These are phyloP conservation scores for Pyrenula massariospora DNA, from an alignment of 495 filamentous ascomycete species.

Conservation along the genomic window DNA sequence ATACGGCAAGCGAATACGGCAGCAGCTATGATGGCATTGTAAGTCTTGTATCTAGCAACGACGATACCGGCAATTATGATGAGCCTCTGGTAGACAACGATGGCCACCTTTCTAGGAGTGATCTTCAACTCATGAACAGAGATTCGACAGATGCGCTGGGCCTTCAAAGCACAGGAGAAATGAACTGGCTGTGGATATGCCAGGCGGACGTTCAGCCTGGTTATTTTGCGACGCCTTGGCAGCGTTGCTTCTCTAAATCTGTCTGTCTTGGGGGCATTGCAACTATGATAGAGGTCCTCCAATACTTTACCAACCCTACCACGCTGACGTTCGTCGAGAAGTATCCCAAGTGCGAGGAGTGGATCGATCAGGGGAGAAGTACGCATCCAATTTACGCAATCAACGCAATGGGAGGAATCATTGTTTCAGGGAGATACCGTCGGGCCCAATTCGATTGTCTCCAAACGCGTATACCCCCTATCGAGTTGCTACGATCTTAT, in stretches of 20 bases:
- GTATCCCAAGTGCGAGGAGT: not conserved
- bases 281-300: not conserved
- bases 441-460: not conserved
- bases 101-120: not conserved
- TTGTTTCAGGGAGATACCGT: constrained; percentile 1
- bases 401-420: constrained; percentile 2
- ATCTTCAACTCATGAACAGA: not conserved
- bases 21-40: not conserved
- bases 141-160: not conserved
- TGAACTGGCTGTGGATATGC: constrained; percentile 4
- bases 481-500: not conserved
- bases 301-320: not conserved
- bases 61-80: not conserved
- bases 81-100: not conserved
- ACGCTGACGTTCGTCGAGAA: constrained; percentile 1
- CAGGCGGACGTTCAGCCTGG: constrained; percentile 3
- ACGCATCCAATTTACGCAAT: constrained; percentile 5
- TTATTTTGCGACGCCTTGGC: constrained; percentile 3
- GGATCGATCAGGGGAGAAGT: constrained; percentile 1
- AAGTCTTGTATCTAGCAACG: not conserved
- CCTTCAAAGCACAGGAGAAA: not conserved
- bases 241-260: not conserved
- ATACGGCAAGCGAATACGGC: not conserved
- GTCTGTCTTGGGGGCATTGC: constrained; percentile 1
- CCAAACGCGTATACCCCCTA: not conserved